Base-by-base conservation (phyloP, 441 rosid species). In the Erodium texanum region DNA sequence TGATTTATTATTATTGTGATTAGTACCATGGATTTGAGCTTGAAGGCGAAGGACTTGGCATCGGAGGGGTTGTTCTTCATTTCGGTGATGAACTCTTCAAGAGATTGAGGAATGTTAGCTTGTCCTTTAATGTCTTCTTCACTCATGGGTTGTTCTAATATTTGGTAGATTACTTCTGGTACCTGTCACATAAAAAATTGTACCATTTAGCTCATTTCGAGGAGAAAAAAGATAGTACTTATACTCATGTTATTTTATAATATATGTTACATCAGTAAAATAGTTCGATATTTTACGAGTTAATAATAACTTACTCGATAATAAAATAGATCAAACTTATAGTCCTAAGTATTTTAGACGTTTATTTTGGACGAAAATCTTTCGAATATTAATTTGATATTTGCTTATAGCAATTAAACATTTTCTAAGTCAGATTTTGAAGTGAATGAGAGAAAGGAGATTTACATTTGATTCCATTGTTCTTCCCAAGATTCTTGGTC, bases 21-120 rank as follows among this genome's bases (percentile, higher is more conserved):
- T 36, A 7, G 34, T 82, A 89, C 97, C 99, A 94, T 94, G 70
- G 87, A 96, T 69, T 95, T 82, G 8, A 94, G 99, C 82, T 85
- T 84, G 69, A 86, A 67, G 65, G 99, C 97, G 67, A 94, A 94
- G 20, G 88, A 65, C 71, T 78, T 83, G 43, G 97, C 99, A 75
- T 94, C 89, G 65, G 81, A 66, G 73, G 66, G 83, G 74, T 54
- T 74, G 77, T 82, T 78, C 77, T 83, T 94, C 45, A 89, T 71
- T 71, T 89, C 86, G 3, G 80, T 78, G 84, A 86, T 80, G 70
- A 94, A 94, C 23, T 94, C 97, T 71, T 88, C 80, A 19, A 94
- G 76, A 61, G 97, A 82, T 68, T 91, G 96, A 56, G 99, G 99
- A 71, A 91, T 79, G 65, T 85, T 84, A 24, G 83, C 62, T 84